Base-by-base conservation (phyloP, 768 basidiomycete species). In the Dioszegia hungarica region DNA sequence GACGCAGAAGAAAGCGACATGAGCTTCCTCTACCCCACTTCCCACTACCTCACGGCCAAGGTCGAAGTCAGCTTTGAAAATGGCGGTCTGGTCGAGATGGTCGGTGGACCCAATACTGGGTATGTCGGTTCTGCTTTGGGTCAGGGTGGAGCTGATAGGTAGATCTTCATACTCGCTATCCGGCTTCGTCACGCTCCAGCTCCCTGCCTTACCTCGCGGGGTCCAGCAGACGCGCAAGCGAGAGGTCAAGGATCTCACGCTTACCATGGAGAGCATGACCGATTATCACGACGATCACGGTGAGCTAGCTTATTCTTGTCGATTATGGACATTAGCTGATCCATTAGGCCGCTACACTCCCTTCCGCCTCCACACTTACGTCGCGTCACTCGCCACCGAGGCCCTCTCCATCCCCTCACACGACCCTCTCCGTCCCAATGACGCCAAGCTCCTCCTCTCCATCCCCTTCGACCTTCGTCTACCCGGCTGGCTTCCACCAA, bases 81-180 rank as follows among this genome's bases (percentile, higher is more conserved):
- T 28, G 64, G 47, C 4, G 64, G 61, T 2, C 37, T 47, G 19
- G 48, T 73, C 1, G 67, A 73, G 34, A 69, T 75, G 69, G 39
- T 69, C 29, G 72, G 73, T 14, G 57, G 60, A 15, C 43, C 64
- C 1, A 58, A 66, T 20, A 73, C 73, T 41, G 71, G 71, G 73
- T 75, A 56, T 64, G 70, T 66, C 36, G 8, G 14, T 20, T 33
- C 29, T 8, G 10, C 34, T 38, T 28, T 10, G 24, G 20, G 27
- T 4, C 22, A 53, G 2, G n/a, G n/a, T 17, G 6, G 17, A 22
- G 39, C 38, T 43, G 31, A 54, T 9, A 25, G 8, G 20, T 63
- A 95, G 91, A 56, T 85, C 87, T 56, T 85, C 85, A 1, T 94
- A 91, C 75, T 93, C 92, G 10, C 81, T 95, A 41, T 86, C 90